These are phyloP conservation scores for Aurantiochytrium sp. DNA, from an alignment of 108 stramenopile genomes.

Conservation along the genomic window DNA sequence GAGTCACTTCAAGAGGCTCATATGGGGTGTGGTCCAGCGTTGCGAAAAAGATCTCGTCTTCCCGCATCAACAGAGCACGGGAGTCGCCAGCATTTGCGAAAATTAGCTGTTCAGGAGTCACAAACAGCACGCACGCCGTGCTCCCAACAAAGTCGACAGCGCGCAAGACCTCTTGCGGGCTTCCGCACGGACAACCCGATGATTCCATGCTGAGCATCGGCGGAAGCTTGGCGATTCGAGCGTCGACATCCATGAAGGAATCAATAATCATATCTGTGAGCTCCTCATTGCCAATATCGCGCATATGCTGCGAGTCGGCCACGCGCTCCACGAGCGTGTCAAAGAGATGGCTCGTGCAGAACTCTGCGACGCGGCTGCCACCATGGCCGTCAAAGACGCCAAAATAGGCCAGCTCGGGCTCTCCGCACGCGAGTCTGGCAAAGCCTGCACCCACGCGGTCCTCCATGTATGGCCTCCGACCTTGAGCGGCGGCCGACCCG, in stretches of 20 bases:
- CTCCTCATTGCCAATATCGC: background rate
- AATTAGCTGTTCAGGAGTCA: background rate
- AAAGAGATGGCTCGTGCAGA: background rate
- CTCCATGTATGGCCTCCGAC: background rate
- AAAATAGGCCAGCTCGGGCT: background rate
- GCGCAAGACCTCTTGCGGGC: background rate
- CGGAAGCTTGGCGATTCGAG: background rate
- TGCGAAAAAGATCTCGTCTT: background rate
- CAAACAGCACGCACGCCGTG: background rate
- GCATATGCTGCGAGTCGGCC: background rate
- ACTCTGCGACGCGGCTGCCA: background rate
- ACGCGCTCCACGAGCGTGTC: background rate
- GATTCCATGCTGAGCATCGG: background rate
- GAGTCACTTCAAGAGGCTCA: background rate
- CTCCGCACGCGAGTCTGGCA: background rate
- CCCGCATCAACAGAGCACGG: background rate
- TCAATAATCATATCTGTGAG: background rate
- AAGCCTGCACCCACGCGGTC: background rate
- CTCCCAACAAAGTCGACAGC: background rate
- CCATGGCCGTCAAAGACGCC: constrained; percentile 10
- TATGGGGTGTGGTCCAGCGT: background rate
- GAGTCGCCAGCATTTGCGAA: background rate
- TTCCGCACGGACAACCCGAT: background rate
- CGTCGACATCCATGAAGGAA: background rate
- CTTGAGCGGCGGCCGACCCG: background rate